phyloP scores from a whole-genome alignment of 2,329 filamentous ascomycete genomes.

The Ceratocystis albifundus region DNA sequence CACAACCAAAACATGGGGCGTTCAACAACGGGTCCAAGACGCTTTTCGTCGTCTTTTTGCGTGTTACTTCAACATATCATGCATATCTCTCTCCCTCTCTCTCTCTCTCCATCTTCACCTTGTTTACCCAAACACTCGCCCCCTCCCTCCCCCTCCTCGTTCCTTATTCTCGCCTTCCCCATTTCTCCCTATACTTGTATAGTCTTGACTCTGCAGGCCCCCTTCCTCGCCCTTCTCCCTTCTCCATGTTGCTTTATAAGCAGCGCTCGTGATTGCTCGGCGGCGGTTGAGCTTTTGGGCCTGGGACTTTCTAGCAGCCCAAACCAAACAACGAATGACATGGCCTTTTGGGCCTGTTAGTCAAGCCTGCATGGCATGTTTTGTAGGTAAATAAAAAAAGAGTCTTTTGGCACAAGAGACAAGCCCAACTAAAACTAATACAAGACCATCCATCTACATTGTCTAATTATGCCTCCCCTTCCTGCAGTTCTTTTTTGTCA shows the following conservation, averaged over 20 bases:
- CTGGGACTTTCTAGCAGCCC: not conserved
- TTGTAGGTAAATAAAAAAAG: not conserved
- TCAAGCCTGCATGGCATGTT: not conserved
- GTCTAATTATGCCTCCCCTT: not conserved
- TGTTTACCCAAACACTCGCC: conserved; percentile 23
- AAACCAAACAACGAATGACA: not conserved
- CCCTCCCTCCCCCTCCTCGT: not conserved
- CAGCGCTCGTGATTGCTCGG: not conserved
- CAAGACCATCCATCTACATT: not conserved
- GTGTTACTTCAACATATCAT: conserved; percentile 23
- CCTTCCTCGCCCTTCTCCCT: not conserved
- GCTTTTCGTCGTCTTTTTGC: conserved; percentile 42
- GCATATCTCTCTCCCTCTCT: conserved; percentile 29
- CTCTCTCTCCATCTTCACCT: conserved; percentile 25
- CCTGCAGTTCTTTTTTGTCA: not conserved
- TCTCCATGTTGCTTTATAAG: not conserved
- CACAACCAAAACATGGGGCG: conserved; percentile 72
- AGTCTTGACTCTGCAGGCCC: not conserved
- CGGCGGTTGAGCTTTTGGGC: not conserved
- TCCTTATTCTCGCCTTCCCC: not conserved
- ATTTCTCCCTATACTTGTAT: not conserved
- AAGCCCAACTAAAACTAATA: not conserved
- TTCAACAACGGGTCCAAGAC: conserved; percentile 66
- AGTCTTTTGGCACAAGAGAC: not conserved
- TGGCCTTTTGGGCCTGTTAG: no score